phyloP scores from a whole-genome alignment of 2,329 filamentous ascomycete genomes.

The Fusarium sp. region DNA sequence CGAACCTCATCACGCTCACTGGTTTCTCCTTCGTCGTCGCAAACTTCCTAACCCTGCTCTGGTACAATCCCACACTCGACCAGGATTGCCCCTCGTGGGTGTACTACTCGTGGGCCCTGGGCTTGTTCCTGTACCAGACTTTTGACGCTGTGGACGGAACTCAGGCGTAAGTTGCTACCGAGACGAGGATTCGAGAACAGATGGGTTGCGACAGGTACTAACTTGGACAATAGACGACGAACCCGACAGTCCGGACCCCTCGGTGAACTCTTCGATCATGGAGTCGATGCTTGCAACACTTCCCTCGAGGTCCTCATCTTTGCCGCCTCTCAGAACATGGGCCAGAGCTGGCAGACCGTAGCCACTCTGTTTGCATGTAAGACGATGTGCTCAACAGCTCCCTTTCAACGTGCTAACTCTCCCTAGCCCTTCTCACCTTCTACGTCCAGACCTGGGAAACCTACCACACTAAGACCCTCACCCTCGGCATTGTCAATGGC shows the following conservation, averaged over 20 bases:
- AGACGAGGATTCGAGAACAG: neutral
- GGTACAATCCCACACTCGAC: conserved; percentile 95
- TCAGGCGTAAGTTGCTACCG: conserved; percentile 78
- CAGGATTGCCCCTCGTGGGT: conserved; percentile 96
- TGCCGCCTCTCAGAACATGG: conserved; percentile 90
- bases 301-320: conserved; percentile 94
- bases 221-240: conserved; percentile 69
- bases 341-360: conserved; percentile 91
- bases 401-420: conserved; percentile 16
- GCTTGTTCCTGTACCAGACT: conserved; percentile 96
- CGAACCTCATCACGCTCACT: conserved; percentile 86
- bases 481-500: conserved; percentile 90
- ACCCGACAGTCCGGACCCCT: conserved; percentile 93
- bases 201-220: conserved; percentile 9
- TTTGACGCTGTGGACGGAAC: conserved; percentile 97
- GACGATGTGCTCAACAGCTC: conserved; percentile 44
- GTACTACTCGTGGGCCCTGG: conserved; percentile 90
- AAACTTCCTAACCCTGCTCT: conserved; percentile 92
- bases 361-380: conserved; percentile 84
- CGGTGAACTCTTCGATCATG: conserved; percentile 97
- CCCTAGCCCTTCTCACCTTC: conserved; percentile 87
- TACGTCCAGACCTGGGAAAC: conserved; percentile 99
- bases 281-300: conserved; percentile 96
- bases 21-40: conserved; percentile 90
- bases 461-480: conserved; percentile 97